Percentiles rank a stretch among this genome's conserved stretches.
These are phyloP conservation scores for Phytophthora brassicae DNA, from an alignment of 352 stramenopile genomes.

Conservation along the genomic window DNA sequence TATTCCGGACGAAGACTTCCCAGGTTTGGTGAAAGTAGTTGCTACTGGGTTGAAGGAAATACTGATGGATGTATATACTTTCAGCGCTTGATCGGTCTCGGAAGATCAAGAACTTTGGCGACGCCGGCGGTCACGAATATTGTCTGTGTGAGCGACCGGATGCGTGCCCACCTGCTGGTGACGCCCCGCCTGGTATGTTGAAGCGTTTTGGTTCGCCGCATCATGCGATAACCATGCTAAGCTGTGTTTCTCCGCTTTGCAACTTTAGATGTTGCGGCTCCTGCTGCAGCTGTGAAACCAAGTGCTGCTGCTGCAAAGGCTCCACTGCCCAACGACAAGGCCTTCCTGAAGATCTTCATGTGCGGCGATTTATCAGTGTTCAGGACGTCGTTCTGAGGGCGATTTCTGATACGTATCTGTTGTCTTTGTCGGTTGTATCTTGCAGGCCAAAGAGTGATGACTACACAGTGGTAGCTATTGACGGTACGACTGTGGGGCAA, in stretches of 20 bases:
- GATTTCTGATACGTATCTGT: constrained; percentile 6
- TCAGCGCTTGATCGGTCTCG: constrained; percentile 78
- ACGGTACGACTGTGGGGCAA: constrained; percentile 74
- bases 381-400: not conserved
- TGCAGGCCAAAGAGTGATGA: constrained; percentile 86
- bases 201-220: not conserved
- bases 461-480: constrained; percentile 87
- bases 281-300: constrained; percentile 28
- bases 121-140: constrained; percentile 84
- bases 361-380: constrained; percentile 33
- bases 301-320: constrained; percentile 43
- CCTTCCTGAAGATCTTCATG: constrained; percentile 90
- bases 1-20: constrained; percentile 87
- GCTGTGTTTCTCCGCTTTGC: too few relatives aligned
- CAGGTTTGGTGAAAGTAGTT: constrained; percentile 45
- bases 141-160: constrained; percentile 86
- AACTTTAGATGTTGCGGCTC: constrained; percentile 32
- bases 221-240: not conserved
- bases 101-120: constrained; percentile 92
- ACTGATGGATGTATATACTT: constrained; percentile 6
- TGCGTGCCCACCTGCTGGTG: constrained; percentile 71
- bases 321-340: constrained; percentile 63
- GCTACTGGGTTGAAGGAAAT: not conserved
- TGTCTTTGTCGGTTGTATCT: not conserved
- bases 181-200: constrained; percentile 43